Percentiles rank a stretch among this genome's conserved stretches.
Conservation (phyloP, 2,329 filamentous ascomycete genomes). For the Arthrobotrys sinensis region DNA sequence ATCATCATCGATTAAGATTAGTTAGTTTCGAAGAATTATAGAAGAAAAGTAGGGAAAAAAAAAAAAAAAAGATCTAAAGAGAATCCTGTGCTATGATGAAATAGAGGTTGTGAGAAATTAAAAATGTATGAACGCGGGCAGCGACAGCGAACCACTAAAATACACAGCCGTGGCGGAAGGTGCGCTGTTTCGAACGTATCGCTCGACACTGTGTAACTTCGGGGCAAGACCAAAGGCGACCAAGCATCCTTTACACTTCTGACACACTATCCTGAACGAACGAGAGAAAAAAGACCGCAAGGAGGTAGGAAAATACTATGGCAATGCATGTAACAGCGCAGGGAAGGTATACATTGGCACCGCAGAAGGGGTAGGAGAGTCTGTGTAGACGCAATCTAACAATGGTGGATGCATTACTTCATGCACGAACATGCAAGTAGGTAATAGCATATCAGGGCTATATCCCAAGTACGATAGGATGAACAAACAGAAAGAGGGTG, state of each 20-base stretch:
- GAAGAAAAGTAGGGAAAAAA: neutral
- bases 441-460: constrained; percentile 42
- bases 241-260: constrained; percentile 8
- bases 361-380: neutral
- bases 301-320: neutral
- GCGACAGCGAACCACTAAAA: constrained; percentile 14
- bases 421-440: constrained; percentile 49
- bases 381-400: constrained; percentile 28
- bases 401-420: constrained; percentile 23
- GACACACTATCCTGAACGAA: constrained; percentile 4
- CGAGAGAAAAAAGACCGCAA: constrained; percentile 34
- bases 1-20: neutral
- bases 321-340: constrained; percentile 4
- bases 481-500: constrained; percentile 32
- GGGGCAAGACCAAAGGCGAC: constrained; percentile 10
- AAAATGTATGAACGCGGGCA: constrained; percentile 23
- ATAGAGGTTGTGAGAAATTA: neutral
- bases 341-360: constrained; percentile 7
- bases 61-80: neutral
- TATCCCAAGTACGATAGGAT: constrained; percentile 32
- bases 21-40: neutral
- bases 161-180: constrained; percentile 30
- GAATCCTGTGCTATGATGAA: constrained; percentile 2
- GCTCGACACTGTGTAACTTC: constrained; percentile 53
- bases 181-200: constrained; percentile 44